These are phyloP conservation scores for Tilletiopsis washingtonensis DNA, from an alignment of 1,284 basidiomycete species.

Conservation along the genomic window DNA sequence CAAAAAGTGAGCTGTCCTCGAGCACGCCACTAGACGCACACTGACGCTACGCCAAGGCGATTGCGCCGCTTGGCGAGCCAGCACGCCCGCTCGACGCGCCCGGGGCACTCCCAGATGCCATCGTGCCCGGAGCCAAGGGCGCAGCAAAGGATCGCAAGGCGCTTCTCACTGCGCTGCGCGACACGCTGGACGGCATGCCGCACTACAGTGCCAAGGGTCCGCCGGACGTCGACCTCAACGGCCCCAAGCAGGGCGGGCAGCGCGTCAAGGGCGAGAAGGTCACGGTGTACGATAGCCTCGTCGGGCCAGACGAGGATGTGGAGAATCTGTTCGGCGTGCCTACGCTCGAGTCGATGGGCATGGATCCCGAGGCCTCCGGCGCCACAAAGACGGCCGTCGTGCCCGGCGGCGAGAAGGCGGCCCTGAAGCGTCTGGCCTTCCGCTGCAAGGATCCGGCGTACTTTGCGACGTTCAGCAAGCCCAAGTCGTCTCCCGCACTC, in stretches of 20 bases:
- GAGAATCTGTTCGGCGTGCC: conserved; percentile 50
- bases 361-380: conserved; percentile 48
- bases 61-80: conserved; percentile 15
- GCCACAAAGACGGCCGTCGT: conserved; percentile 40
- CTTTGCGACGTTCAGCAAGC: conserved; percentile 53
- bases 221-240: conserved; percentile 25
- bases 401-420: conserved; percentile 53
- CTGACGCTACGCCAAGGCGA: neutral
- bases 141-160: conserved; percentile 11
- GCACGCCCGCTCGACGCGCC: conserved; percentile 27
- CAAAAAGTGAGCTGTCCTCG: conserved; percentile 15
- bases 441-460: conserved; percentile 49
- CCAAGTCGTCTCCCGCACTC: conserved; percentile 47
- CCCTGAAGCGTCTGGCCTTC: conserved; percentile 47
- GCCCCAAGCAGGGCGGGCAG: conserved; percentile 24
- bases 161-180: conserved; percentile 15
- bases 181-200: conserved; percentile 21
- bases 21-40: neutral
- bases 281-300: conserved; percentile 48
- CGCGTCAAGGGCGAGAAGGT: conserved; percentile 15
- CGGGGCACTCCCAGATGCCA: no score
- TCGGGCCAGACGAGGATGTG: conserved; percentile 46
- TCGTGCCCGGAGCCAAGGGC: no score
- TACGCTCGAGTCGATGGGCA: conserved; percentile 52
- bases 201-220: conserved; percentile 19